These are phyloP conservation scores for Diutina scorzettiae DNA, from an alignment of 1,139 yeast genomes.

Conservation along the genomic window DNA sequence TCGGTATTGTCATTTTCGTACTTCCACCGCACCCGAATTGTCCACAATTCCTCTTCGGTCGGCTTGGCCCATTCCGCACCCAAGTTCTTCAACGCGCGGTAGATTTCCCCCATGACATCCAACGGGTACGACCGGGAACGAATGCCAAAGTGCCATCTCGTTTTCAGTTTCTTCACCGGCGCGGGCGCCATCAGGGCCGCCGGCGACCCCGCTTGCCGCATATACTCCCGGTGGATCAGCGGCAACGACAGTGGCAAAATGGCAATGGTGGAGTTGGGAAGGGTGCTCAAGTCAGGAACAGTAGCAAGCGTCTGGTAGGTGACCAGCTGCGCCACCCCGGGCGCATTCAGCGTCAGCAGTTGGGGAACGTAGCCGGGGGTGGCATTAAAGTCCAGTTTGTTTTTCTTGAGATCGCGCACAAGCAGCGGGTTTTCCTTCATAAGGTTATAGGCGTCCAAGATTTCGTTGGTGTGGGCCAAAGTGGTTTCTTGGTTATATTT, in stretches of 20 bases:
- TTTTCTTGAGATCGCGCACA: slow-evolving; percentile 52
- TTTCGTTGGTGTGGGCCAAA: slow-evolving; percentile 45
- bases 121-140: slow-evolving; percentile 92
- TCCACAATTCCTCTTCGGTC: slow-evolving; percentile 89
- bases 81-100: slow-evolving; percentile 80
- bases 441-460: slow-evolving; percentile 81
- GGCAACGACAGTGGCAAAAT: slow-evolving; percentile 90
- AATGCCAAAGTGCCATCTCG: slow-evolving; percentile 98
- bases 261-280: slow-evolving; percentile 65
- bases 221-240: slow-evolving; percentile 85
- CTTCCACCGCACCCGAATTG: slow-evolving; percentile 92
- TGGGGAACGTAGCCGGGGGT: slow-evolving; percentile 34
- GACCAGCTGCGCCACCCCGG: slow-evolving; percentile 36
- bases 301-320: slow-evolving; percentile 40
- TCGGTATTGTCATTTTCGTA: slow-evolving; percentile 22
- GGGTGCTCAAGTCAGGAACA: slow-evolving; percentile 37
- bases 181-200: slow-evolving; percentile 31
- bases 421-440: slow-evolving; percentile 74
- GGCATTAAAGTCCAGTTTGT: slow-evolving; percentile 35
- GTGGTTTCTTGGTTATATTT: slow-evolving; percentile 30
- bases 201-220: slow-evolving; percentile 51
- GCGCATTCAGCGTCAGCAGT: slow-evolving; percentile 15
- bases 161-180: slow-evolving; percentile 73
- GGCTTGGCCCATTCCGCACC: slow-evolving; percentile 99
- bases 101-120: slow-evolving; percentile 98